These are phyloP conservation scores for Suillus ampliporus DNA, from an alignment of 768 basidiomycete species.

Conservation along the genomic window DNA sequence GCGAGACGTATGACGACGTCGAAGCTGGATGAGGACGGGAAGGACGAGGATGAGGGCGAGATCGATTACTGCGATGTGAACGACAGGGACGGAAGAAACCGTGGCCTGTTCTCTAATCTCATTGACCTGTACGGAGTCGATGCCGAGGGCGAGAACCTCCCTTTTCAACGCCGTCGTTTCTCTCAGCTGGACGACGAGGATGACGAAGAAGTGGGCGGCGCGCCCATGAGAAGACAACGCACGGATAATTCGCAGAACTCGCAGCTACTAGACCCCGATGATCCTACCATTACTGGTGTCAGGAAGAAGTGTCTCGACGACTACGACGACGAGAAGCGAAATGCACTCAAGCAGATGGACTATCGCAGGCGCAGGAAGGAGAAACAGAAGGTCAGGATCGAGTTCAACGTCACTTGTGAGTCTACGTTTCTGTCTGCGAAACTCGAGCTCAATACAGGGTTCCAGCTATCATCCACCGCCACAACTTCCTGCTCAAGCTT, in stretches of 20 bases:
- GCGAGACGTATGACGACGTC: slow-evolving; percentile 26
- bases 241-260: slow-evolving; percentile 55
- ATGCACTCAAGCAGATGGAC: slow-evolving; percentile 65
- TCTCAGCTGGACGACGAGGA: slow-evolving; percentile 14
- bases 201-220: slow-evolving; percentile 14
- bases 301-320: slow-evolving; percentile 57
- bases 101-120: slow-evolving; percentile 35
- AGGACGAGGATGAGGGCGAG: neutral
- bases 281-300: slow-evolving; percentile 70
- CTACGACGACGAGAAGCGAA: slow-evolving; percentile 64
- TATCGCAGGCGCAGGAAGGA: slow-evolving; percentile 72
- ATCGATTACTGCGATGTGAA: slow-evolving; percentile 22
- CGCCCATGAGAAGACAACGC: slow-evolving; percentile 39
- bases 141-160: slow-evolving; percentile 12
- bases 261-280: slow-evolving; percentile 70
- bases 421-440: slow-evolving; percentile 20
- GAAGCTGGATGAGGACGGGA: slow-evolving; percentile 15
- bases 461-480: slow-evolving; percentile 77
- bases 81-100: slow-evolving; percentile 29
- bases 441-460: slow-evolving; percentile 1
- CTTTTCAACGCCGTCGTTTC: slow-evolving; percentile 11
- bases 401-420: slow-evolving; percentile 77
- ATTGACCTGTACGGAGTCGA: slow-evolving; percentile 36
- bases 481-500: slow-evolving; percentile 85
- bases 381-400: slow-evolving; percentile 66